Evolutionary conservation across 495 filamentous ascomycete genomes (phyloP).

Genomic region (Ramalina peruviana): DNA sequence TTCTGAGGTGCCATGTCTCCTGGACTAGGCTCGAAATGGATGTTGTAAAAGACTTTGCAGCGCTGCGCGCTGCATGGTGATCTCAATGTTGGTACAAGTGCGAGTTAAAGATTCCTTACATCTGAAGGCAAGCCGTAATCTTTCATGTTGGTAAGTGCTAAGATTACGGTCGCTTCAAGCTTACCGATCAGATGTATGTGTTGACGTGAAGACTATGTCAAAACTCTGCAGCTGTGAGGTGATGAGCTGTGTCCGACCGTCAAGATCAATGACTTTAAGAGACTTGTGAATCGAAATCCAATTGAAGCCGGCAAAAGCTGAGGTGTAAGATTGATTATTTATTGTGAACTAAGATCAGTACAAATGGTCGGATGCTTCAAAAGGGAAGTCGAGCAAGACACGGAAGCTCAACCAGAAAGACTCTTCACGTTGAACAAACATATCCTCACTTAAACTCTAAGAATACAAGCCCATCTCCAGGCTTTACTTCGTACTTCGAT

Average conservation of each 20-base stretch:
- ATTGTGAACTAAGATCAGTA: too few relatives aligned
- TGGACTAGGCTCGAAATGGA: slow-evolving; percentile 17
- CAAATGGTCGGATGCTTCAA: too few relatives aligned
- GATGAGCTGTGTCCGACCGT: background rate
- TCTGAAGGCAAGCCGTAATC: background rate
- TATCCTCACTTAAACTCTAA: too few relatives aligned
- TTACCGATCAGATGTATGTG: slow-evolving; percentile 1
- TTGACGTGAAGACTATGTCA: slow-evolving; percentile 23
- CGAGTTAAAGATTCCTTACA: slow-evolving; percentile 21
- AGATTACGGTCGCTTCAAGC: background rate
- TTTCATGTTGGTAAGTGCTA: background rate
- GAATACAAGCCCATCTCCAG: too few relatives aligned
- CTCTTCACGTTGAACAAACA: too few relatives aligned
- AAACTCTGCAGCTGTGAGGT: slow-evolving; percentile 29
- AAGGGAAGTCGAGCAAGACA: too few relatives aligned
- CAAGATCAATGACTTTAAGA: too few relatives aligned
- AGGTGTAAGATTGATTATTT: too few relatives aligned
- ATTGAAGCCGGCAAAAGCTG: too few relatives aligned
- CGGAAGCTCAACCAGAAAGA: too few relatives aligned
- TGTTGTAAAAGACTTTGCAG: slow-evolving; percentile 1
- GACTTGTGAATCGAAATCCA: too few relatives aligned
- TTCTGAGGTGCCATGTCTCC: slow-evolving; percentile 1
- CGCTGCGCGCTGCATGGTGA: background rate
- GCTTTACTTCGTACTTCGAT: too few relatives aligned
- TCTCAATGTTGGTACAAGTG: background rate